Conservation (phyloP, 768 basidiomycete genomes). For the Pleurotus platypus region DNA sequence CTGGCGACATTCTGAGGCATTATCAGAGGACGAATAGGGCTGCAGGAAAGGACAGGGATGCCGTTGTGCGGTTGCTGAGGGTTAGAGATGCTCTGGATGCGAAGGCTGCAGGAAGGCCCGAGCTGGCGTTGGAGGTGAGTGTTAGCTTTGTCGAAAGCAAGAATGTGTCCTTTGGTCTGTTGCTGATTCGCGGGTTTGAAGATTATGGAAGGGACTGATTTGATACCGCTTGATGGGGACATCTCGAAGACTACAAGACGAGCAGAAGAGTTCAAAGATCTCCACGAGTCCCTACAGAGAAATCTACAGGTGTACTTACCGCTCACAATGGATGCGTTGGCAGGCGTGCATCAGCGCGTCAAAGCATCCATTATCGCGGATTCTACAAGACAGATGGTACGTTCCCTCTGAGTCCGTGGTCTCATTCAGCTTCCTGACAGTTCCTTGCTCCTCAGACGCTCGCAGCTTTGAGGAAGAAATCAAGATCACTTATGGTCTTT, state of each 20-base stretch:
- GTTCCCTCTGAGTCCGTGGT: slow-evolving; percentile 17
- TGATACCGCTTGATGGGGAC: slow-evolving; percentile 86
- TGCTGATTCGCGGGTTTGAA: slow-evolving; percentile 22
- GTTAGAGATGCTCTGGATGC: slow-evolving; percentile 80
- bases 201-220: slow-evolving; percentile 84
- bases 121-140: slow-evolving; percentile 80
- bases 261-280: slow-evolving; percentile 85
- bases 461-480: slow-evolving; percentile 68
- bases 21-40: slow-evolving; percentile 75
- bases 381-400: slow-evolving; percentile 71
- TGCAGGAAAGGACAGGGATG: slow-evolving; percentile 69
- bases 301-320: slow-evolving; percentile 88
- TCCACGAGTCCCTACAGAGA: slow-evolving; percentile 82
- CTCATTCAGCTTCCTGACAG: background rate
- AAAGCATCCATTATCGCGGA: slow-evolving; percentile 74
- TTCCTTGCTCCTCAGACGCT: slow-evolving; percentile 46
- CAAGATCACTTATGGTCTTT: slow-evolving; percentile 83
- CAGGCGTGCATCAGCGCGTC: slow-evolving; percentile 72
- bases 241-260: slow-evolving; percentile 79
- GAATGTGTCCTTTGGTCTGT: background rate
- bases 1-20: slow-evolving; percentile 73
- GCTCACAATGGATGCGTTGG: slow-evolving; percentile 89
- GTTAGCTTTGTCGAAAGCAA: background rate
- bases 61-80: slow-evolving; percentile 69
- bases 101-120: slow-evolving; percentile 67